These are phyloP conservation scores for Chloranthus sessilifolius DNA, from an alignment of 164 flowering plant species.

Conservation along the genomic window DNA sequence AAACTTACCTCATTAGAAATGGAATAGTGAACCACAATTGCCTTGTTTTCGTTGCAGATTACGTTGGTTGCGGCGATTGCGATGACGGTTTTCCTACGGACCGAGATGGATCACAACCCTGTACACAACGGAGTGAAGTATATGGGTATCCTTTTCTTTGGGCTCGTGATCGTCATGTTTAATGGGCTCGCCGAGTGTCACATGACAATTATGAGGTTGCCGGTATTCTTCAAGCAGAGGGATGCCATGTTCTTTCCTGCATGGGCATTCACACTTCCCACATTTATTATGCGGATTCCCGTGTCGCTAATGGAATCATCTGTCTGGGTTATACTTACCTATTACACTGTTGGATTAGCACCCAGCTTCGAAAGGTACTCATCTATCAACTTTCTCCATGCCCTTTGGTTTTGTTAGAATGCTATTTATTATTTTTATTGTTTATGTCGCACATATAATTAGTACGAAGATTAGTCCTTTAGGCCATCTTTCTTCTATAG, in stretches of 20 bases:
- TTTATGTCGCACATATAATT: no score
- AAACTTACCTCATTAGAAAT: background rate
- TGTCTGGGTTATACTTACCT: slow-evolving; percentile 44
- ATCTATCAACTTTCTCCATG: background rate
- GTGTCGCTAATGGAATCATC: slow-evolving; percentile 41
- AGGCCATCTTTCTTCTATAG: no score
- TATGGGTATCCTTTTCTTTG: slow-evolving; percentile 33
- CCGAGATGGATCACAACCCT: slow-evolving; percentile 31
- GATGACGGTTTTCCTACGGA: slow-evolving; percentile 48
- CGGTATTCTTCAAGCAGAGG: slow-evolving; percentile 43
- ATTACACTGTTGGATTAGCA: slow-evolving; percentile 57
- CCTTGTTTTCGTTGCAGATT: slow-evolving; percentile 28
- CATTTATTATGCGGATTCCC: slow-evolving; percentile 57
- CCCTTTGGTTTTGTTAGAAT: no score
- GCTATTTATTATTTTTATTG: no score
- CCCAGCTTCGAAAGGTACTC: slow-evolving; percentile 49
- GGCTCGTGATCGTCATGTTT: slow-evolving; percentile 28
- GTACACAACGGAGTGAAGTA: slow-evolving; percentile 20
- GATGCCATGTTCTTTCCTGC: slow-evolving; percentile 38
- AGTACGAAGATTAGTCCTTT: no score
- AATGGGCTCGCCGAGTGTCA: slow-evolving; percentile 35
- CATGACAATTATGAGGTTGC: slow-evolving; percentile 29
- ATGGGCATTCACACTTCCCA: slow-evolving; percentile 59
- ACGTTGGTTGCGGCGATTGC: slow-evolving; percentile 24
- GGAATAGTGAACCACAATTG: no score